Base-by-base conservation (phyloP, 768 basidiomycete genomes). In the Royoungia palumana region DNA sequence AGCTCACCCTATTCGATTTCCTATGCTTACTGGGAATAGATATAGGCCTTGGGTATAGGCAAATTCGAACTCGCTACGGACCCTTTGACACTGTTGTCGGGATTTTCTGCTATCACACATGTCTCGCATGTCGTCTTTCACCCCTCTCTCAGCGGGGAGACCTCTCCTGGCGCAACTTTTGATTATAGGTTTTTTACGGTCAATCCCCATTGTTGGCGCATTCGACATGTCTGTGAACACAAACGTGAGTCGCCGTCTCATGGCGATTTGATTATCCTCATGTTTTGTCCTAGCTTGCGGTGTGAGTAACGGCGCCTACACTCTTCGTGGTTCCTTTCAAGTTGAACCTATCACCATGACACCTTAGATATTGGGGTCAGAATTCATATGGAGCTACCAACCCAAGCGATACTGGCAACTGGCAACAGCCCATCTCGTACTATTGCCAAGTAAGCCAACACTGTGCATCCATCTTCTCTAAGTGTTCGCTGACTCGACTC, bases 381-480 rank as follows among this genome's bases (percentile, higher is more conserved):
- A 69, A 71, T 28, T 72, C 69, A 8, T 68, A 67, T 20, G 70
- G 72, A 10, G 69, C 70, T 3, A 56, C 54, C 2, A 57, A 72
- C 47, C 50, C 63, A 19, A 40, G 41, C 14, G 53, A 72, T 41
- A 58, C 65, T 6, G 57, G 62, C 5, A 49, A 62, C 17, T 72
- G 56, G 56, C 72, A 72, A 44, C 58, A 72, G 39, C 32, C 51
- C 0, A 62, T 72, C 30, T 62, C 59, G 16, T 65, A 57, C 28
- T 72, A 73, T 48, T 72, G 70, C 19, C 46, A 59, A 27, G 66
- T 61, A 27, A 1, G 61, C 42, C 19, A 5, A 7, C 30, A 19
- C 11, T 19, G 12, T 2, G 20, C n/a, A 22, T 19, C 1, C 17
- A 17, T 35, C 35, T 32, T n/a, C 21, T 14, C 20, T 7, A 13